Evolutionary conservation across 2,329 filamentous ascomycete genomes (phyloP).

Genomic region (Colletotrichum salicis): DNA sequence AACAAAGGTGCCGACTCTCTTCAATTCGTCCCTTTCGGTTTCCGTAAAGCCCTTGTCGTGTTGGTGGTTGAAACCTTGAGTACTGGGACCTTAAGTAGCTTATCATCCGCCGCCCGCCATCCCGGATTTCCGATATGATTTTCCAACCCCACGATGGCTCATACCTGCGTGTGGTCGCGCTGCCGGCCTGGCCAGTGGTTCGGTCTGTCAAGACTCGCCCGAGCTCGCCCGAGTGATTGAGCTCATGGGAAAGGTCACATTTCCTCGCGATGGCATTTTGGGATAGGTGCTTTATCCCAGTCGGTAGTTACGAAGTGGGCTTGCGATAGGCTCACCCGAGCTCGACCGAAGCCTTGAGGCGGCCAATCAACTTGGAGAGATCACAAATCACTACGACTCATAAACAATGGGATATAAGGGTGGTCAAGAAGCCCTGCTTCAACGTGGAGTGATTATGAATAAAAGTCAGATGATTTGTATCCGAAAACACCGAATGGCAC

Average conservation of each 20-base stretch:
- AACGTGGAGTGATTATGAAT: not conserved
- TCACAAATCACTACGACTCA: slow-evolving; percentile 14
- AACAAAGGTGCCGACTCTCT: slow-evolving; percentile 40
- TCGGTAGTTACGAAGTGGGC: slow-evolving; percentile 50
- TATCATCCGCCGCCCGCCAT: not conserved
- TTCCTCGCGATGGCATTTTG: not conserved
- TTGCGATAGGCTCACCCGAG: slow-evolving; percentile 46
- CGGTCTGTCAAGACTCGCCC: not conserved
- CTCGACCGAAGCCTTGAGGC: slow-evolving; percentile 6
- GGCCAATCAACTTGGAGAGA: slow-evolving; percentile 4
- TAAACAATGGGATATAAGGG: not conserved
- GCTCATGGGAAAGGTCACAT: not conserved
- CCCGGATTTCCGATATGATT: no score
- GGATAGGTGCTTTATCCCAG: not conserved
- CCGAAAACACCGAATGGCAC: not conserved
- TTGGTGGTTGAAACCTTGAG: not conserved
- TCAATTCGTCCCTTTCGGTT: slow-evolving; percentile 41
- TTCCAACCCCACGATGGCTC: not conserved
- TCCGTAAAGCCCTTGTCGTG: slow-evolving; percentile 35
- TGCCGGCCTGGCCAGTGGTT: no score
- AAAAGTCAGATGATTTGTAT: not conserved
- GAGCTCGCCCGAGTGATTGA: slow-evolving; percentile 21
- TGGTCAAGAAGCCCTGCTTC: slow-evolving; percentile 47
- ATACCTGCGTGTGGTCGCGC: not conserved
- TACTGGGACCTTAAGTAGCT: not conserved